phyloP scores from a whole-genome alignment of 495 filamentous ascomycete genomes.

The Lepidopterella palustris region DNA sequence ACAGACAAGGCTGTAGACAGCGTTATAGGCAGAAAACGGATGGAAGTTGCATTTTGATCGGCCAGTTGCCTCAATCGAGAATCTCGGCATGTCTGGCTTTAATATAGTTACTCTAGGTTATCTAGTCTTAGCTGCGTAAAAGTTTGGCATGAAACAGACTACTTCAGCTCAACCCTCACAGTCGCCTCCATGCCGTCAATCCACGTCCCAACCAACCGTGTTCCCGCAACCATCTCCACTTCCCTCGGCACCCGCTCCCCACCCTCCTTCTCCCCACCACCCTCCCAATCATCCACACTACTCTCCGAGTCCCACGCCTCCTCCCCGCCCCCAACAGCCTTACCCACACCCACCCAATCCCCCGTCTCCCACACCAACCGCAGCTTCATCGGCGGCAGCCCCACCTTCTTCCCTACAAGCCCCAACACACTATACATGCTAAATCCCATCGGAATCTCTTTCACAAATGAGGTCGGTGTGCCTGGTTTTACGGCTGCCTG shows the following conservation, averaged over 20 bases:
- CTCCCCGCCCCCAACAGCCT: slow-evolving; percentile 52
- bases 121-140: too few relatives aligned
- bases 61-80: too few relatives aligned
- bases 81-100: not conserved
- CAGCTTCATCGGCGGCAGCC: slow-evolving; percentile 54
- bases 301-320: slow-evolving; percentile 52
- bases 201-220: slow-evolving; percentile 72
- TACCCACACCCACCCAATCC: slow-evolving; percentile 62
- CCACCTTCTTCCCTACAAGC: slow-evolving; percentile 65
- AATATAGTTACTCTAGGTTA: not conserved
- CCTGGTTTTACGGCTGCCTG: slow-evolving; percentile 23
- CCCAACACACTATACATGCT: slow-evolving; percentile 77
- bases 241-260: slow-evolving; percentile 62
- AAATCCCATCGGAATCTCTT: slow-evolving; percentile 64
- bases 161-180: slow-evolving; percentile 57
- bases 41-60: not conserved
- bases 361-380: slow-evolving; percentile 74
- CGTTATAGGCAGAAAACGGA: not conserved
- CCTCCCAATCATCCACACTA: slow-evolving; percentile 38
- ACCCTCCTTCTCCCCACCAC: slow-evolving; percentile 24
- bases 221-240: slow-evolving; percentile 74
- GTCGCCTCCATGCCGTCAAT: slow-evolving; percentile 63
- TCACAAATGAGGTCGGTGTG: not conserved
- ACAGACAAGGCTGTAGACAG: not conserved
- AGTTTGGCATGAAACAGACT: not conserved